These are phyloP conservation scores for Arbutus unedo DNA, from an alignment of 148 eudicot species.

Conservation along the genomic window DNA sequence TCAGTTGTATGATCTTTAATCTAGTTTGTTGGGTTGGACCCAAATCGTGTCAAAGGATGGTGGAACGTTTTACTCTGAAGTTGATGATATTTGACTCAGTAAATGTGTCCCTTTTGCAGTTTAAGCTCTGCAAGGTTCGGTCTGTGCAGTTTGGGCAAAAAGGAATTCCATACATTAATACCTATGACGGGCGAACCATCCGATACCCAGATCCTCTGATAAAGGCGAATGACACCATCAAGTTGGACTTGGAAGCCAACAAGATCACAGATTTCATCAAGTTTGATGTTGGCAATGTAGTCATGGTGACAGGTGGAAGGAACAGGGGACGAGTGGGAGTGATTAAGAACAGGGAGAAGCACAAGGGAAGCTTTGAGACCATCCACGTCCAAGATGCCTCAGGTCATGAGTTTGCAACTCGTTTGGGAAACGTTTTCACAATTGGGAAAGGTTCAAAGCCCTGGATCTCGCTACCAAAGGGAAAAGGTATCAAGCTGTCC, in stretches of 20 bases:
- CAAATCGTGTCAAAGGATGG: not conserved
- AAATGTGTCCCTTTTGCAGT: constrained; percentile 23
- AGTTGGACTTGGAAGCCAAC: constrained; percentile 42
- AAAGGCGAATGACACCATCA: constrained; percentile 54
- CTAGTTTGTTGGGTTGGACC: not conserved
- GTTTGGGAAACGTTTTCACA: constrained; percentile 50
- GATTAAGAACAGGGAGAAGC: constrained; percentile 56
- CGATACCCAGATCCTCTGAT: constrained; percentile 52
- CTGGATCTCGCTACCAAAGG: constrained; percentile 63
- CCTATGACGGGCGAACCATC: constrained; percentile 55
- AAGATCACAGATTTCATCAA: constrained; percentile 52
- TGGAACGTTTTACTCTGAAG: not conserved
- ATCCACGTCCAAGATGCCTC: constrained; percentile 47
- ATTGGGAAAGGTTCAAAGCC: constrained; percentile 59
- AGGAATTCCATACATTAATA: constrained; percentile 59
- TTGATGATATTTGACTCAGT: not conserved
- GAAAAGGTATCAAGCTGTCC: constrained; percentile 59
- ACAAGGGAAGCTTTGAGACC: constrained; percentile 58
- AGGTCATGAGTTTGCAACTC: constrained; percentile 70
- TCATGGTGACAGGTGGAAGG: constrained; percentile 63
- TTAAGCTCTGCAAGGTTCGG: constrained; percentile 63
- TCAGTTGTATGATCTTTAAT: not conserved
- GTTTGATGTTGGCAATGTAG: constrained; percentile 62
- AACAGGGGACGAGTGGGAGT: constrained; percentile 57
- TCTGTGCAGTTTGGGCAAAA: constrained; percentile 54